Percentiles rank a stretch among this genome's conserved stretches.
These are phyloP conservation scores for Beta macrorhiza DNA, from an alignment of 179 eudicot species.

Conservation along the genomic window DNA sequence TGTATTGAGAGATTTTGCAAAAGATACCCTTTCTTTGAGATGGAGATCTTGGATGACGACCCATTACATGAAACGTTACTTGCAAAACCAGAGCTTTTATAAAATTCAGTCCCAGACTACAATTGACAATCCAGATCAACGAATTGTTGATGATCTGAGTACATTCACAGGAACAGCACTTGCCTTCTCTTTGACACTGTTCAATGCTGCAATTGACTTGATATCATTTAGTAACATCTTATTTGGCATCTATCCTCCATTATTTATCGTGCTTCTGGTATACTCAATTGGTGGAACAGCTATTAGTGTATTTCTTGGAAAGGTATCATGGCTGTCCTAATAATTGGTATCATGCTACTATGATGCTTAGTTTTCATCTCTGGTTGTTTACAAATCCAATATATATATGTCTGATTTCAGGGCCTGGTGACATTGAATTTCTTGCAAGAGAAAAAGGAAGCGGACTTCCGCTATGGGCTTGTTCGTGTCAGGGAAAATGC, in stretches of 20 bases:
- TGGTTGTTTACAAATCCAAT: constrained; percentile 10
- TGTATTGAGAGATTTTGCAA: constrained; percentile 90
- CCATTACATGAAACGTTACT: constrained; percentile 82
- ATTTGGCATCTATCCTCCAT: constrained; percentile 92
- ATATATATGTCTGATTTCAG: constrained; percentile 37
- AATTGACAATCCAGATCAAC: constrained; percentile 98
- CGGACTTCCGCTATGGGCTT: constrained; percentile 97
- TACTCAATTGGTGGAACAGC: constrained; percentile 95
- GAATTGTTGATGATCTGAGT: constrained; percentile 97
- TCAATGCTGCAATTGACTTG: constrained; percentile 90
- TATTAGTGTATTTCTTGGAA: constrained; percentile 78
- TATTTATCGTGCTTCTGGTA: constrained; percentile 76
- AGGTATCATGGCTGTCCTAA: constrained; percentile 40
- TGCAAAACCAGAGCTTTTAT: constrained; percentile 81
- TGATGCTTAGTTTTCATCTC: background rate
- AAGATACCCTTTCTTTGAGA: constrained; percentile 81
- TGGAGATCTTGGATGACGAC: constrained; percentile 99
- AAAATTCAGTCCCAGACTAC: constrained; percentile 90
- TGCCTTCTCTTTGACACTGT: constrained; percentile 75
- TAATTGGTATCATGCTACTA: background rate
- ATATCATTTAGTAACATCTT: constrained; percentile 93
- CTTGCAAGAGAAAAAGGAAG: constrained; percentile 98
- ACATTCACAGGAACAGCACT: constrained; percentile 95
- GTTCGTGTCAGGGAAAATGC: constrained; percentile 99
- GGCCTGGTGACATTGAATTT: constrained; percentile 81